These are phyloP conservation scores for Anthracocystis panici-leucophaei DNA, from an alignment of 1,284 basidiomycete species.

Conservation along the genomic window DNA sequence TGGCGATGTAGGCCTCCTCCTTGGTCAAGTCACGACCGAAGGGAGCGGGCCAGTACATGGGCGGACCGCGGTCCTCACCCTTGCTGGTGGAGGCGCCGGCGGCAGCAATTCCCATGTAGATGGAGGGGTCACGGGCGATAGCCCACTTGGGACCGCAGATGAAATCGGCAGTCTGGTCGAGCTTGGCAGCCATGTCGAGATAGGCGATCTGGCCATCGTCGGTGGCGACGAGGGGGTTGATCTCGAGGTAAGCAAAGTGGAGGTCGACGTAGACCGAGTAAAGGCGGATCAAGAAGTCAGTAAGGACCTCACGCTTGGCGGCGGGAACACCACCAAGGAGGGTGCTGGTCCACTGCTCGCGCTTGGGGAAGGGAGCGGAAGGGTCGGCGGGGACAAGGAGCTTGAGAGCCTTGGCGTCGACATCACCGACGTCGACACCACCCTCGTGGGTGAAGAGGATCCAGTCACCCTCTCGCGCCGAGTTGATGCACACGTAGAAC, in stretches of 20 bases:
- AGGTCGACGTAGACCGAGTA: conserved; percentile 95
- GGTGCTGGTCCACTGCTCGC: conserved; percentile 74
- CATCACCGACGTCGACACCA: conserved; percentile 98
- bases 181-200: conserved; percentile 99
- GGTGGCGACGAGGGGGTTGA: conserved; percentile 96
- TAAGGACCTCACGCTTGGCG: conserved; percentile 65
- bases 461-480: conserved; percentile 90
- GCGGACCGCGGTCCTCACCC: conserved; percentile 77
- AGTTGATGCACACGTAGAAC: conserved; percentile 99
- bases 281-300: conserved; percentile 89
- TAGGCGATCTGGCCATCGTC: conserved; percentile 90
- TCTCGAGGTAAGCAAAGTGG: conserved; percentile 93
- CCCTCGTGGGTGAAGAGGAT: conserved; percentile 99
- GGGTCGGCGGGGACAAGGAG: conserved; percentile 87
- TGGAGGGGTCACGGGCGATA: conserved; percentile 88
- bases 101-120: conserved; percentile 74
- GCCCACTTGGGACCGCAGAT: conserved; percentile 99
- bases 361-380: conserved; percentile 80
- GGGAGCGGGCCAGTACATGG: conserved; percentile 96
- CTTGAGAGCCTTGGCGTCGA: conserved; percentile 93
- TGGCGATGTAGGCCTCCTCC: conserved; percentile 99
- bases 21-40: conserved; percentile 98
- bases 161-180: conserved; percentile 95
- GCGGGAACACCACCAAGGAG: conserved; percentile 60
- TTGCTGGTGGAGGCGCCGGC: conserved; percentile 69